phyloP scores from a whole-genome alignment of 306 rosid species.

The Vicia sativa region DNA sequence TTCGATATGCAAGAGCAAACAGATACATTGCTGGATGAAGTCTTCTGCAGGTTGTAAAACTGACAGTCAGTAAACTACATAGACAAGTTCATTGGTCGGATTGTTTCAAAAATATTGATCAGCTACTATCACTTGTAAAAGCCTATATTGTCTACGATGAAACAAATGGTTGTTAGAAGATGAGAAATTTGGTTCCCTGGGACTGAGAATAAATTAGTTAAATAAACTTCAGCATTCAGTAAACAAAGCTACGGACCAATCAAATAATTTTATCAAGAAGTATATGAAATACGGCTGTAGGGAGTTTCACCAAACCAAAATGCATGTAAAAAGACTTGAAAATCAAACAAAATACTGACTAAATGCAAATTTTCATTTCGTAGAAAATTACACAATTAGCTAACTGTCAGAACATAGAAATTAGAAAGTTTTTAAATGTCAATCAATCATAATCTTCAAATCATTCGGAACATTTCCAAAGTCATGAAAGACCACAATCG shows the following conservation, averaged over 20 bases:
- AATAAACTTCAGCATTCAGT: constrained; percentile 8
- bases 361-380: constrained; percentile 1
- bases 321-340: constrained; percentile 26
- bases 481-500: neutral
- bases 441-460: too few species aligned
- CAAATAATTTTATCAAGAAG: neutral
- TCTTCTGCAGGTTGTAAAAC: constrained; percentile 65
- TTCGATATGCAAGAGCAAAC: constrained; percentile 87
- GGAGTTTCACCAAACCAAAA: constrained; percentile 21
- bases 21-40: constrained; percentile 96
- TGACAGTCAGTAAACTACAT: constrained; percentile 38
- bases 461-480: too few species aligned
- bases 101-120: constrained; percentile 23
- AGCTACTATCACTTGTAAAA: constrained; percentile 19
- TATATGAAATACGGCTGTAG: constrained; percentile 6
- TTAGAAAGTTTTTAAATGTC: too few species aligned
- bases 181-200: constrained; percentile 26
- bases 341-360: constrained; percentile 19
- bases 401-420: too few species aligned
- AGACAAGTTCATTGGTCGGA: constrained; percentile 21
- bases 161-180: constrained; percentile 7
- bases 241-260: neutral
- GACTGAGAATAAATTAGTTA: constrained; percentile 16
- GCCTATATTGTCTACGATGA: constrained; percentile 16
- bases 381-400: neutral